Percentiles rank a stretch among this genome's conserved stretches.
Conservation (phyloP, 163 green algal species). For the Scenedesmus sp. region DNA sequence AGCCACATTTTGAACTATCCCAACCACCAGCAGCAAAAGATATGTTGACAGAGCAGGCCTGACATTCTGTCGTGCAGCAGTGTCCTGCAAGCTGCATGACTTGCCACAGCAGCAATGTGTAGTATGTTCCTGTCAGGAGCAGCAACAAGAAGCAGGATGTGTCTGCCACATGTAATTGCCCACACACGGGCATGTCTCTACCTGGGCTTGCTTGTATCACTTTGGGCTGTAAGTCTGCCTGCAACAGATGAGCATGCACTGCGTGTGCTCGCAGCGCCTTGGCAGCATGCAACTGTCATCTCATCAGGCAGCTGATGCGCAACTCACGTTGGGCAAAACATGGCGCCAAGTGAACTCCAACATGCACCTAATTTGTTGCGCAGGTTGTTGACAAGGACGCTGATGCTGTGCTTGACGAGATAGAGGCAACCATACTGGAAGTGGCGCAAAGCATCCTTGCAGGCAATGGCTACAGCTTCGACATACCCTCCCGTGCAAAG, state of each 20-base stretch:
- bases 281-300: not conserved
- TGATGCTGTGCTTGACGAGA: conserved; percentile 84
- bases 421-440: conserved; percentile 84
- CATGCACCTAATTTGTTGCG: not conserved
- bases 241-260: not conserved
- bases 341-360: not conserved
- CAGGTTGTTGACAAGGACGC: conserved; percentile 92
- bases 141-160: not conserved
- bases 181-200: not conserved
- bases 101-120: not conserved
- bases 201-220: not conserved
- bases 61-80: not conserved
- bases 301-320: conserved; percentile 3
- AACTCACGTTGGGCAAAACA: too few species aligned
- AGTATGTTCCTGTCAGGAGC: not conserved
- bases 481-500: conserved; percentile 88
- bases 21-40: not conserved
- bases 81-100: not conserved
- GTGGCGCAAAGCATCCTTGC: conserved; percentile 54
- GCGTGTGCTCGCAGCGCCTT: conserved; percentile 27
- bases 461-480: conserved; percentile 73
- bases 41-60: not conserved
- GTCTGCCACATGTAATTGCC: not conserved
- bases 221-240: not conserved
- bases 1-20: not conserved